Evolutionary conservation across 176 grass and related monocot species (phyloP).

Genomic region (Sorghum bicolor): Sorghum_bicolor_NCBIv3 NC_012870.2:80576501-80577000

Average conservation of each 20-base stretch:
- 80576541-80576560: background rate
- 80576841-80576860: constrained; percentile 31
- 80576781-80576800: constrained; percentile 29
- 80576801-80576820: constrained; percentile 38
- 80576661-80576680: background rate
- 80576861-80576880: background rate
- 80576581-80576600: background rate
- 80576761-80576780: constrained; percentile 7
- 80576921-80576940: constrained; percentile 66
- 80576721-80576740: background rate
- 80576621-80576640: background rate
- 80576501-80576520: background rate
- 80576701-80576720: background rate
- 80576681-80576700: background rate
- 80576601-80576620: background rate
- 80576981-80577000: constrained; percentile 74
- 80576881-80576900: background rate
- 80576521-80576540: background rate
- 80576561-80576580: background rate
- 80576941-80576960: constrained; percentile 51
- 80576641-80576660: background rate
- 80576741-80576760: background rate
- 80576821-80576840: constrained; percentile 32
- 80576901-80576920: constrained; percentile 9
- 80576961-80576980: constrained; percentile 62